phyloP scores from a whole-genome alignment of 1,284 basidiomycete genomes.

The Cryptococcus maquisensis region DNA sequence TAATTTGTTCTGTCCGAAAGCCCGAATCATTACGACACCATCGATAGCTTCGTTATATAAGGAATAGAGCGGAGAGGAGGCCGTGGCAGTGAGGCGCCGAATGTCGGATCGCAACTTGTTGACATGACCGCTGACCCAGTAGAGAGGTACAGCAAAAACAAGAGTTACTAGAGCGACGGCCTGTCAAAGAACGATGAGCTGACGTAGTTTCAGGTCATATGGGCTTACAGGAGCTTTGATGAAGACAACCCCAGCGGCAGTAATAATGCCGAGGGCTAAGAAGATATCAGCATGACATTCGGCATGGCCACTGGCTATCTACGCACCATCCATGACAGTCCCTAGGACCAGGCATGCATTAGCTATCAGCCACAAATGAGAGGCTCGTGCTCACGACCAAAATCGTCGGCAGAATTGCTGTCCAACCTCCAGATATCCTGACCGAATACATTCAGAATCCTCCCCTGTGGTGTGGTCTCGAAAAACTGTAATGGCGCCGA shows the following conservation, averaged over 20 bases:
- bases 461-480: constrained; percentile 75
- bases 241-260: constrained; percentile 19
- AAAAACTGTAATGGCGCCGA: constrained; percentile 71
- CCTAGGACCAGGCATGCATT: constrained; percentile 4
- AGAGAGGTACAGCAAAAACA: constrained; percentile 28
- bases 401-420: constrained; percentile 54
- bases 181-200: constrained; percentile 4
- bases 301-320: neutral
- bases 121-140: constrained; percentile 29
- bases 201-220: too few relatives aligned
- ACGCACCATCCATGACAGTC: constrained; percentile 10
- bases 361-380: neutral
- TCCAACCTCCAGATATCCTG: constrained; percentile 59
- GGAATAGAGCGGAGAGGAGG: constrained; percentile 48
- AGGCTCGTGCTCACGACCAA: constrained; percentile 53
- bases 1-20: constrained; percentile 41
- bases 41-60: constrained; percentile 50
- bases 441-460: constrained; percentile 50
- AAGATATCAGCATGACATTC: neutral
- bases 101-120: constrained; percentile 43
- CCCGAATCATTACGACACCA: constrained; percentile 51
- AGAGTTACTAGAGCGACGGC: constrained; percentile 23
- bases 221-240: constrained; percentile 30
- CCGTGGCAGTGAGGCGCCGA: constrained; percentile 37
- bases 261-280: constrained; percentile 8